These are phyloP conservation scores for Penicillium expansum DNA, from an alignment of 2,329 filamentous ascomycete genomes.

Conservation along the genomic window DNA sequence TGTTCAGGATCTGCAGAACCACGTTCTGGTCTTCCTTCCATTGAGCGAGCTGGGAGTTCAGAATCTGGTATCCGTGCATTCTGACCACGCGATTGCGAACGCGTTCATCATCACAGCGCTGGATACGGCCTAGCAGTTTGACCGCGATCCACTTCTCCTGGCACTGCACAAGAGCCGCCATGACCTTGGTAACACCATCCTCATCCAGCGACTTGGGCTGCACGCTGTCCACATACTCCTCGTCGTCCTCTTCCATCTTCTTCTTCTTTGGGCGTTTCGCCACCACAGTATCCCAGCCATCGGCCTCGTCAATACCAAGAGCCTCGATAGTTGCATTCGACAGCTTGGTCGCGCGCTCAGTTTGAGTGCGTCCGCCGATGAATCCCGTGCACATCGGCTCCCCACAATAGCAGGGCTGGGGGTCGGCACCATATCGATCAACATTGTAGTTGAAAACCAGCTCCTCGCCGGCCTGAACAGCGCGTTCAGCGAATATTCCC, in stretches of 20 bases:
- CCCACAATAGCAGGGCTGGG: slow-evolving; percentile 93
- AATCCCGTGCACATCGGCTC: slow-evolving; percentile 94
- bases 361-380: slow-evolving; percentile 97
- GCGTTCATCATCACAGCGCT: slow-evolving; percentile 79
- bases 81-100: slow-evolving; percentile 86
- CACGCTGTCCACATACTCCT: slow-evolving; percentile 90
- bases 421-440: slow-evolving; percentile 93
- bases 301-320: slow-evolving; percentile 87
- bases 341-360: slow-evolving; percentile 88
- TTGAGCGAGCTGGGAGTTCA: slow-evolving; percentile 79
- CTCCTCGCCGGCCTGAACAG: slow-evolving; percentile 85
- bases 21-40: slow-evolving; percentile 91
- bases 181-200: slow-evolving; percentile 84
- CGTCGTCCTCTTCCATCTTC: slow-evolving; percentile 85
- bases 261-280: slow-evolving; percentile 91
- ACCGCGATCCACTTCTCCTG: slow-evolving; percentile 99
- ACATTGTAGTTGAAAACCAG: slow-evolving; percentile 99
- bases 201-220: slow-evolving; percentile 76
- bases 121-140: slow-evolving; percentile 86
- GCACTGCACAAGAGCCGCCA: slow-evolving; percentile 94
- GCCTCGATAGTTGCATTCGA: slow-evolving; percentile 88
- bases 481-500: slow-evolving; percentile 92
- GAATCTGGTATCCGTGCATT: slow-evolving; percentile 95
- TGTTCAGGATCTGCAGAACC: slow-evolving; percentile 81
- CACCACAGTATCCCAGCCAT: slow-evolving; percentile 87